These are phyloP conservation scores for Protea cynaroides DNA, from an alignment of 164 flowering plant genomes.

Conservation along the genomic window DNA sequence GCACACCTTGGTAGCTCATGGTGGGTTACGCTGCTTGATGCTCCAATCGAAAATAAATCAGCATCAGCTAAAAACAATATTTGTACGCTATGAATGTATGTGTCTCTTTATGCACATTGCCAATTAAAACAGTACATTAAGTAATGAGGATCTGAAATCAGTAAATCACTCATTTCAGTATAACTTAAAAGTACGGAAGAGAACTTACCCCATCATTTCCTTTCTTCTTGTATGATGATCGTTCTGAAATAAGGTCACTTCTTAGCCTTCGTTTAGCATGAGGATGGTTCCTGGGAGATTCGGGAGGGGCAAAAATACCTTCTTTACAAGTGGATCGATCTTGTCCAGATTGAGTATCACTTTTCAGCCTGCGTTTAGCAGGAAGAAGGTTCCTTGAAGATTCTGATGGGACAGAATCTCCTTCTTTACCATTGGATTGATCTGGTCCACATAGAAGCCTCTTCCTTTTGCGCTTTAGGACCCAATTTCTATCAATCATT, in stretches of 20 bases:
- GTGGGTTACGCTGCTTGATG: too few relatives aligned
- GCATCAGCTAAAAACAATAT: not conserved
- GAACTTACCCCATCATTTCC: slow-evolving; percentile 94
- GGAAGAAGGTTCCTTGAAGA: slow-evolving; percentile 34
- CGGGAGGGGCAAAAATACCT: slow-evolving; percentile 29
- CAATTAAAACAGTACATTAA: not conserved
- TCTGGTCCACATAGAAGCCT: slow-evolving; percentile 47
- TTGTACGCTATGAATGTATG: too few relatives aligned
- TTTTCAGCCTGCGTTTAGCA: slow-evolving; percentile 35
- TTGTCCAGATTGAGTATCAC: slow-evolving; percentile 40
- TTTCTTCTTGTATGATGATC: slow-evolving; percentile 53
- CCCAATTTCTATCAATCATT: slow-evolving; percentile 78
- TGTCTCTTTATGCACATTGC: too few relatives aligned
- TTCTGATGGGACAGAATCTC: slow-evolving; percentile 31
- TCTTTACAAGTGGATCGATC: slow-evolving; percentile 38
- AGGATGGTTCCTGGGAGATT: slow-evolving; percentile 34
- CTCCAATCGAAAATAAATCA: too few relatives aligned
- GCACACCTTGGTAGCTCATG: not conserved
- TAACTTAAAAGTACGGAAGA: slow-evolving; percentile 6
- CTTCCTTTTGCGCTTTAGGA: slow-evolving; percentile 78
- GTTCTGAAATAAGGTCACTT: slow-evolving; percentile 27
- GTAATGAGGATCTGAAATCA: slow-evolving; percentile 1
- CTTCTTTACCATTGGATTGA: slow-evolving; percentile 37
- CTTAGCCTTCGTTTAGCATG: slow-evolving; percentile 39
- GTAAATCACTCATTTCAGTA: slow-evolving; percentile 7